Conservation (phyloP, 2,329 filamentous ascomycete genomes). For the Alternaria sp. region DNA sequence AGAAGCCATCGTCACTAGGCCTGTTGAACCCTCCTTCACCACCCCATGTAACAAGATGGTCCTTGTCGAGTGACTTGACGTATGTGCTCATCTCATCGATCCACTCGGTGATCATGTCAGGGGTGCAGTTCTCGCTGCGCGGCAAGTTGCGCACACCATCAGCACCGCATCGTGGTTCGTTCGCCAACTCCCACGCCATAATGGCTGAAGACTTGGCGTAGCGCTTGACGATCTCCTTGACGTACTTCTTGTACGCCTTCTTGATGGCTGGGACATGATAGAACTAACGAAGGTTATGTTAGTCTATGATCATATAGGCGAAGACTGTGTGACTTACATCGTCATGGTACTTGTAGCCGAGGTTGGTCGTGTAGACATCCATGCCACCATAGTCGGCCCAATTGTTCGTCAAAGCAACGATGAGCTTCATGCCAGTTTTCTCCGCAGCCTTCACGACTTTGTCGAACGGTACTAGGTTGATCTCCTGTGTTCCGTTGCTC, state of each 20-base stretch:
- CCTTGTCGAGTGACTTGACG: constrained; percentile 59
- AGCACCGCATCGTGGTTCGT: constrained; percentile 50
- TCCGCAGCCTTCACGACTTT: constrained; percentile 59
- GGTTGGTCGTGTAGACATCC: constrained; percentile 64
- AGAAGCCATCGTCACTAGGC: constrained; percentile 41
- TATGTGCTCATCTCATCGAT: constrained; percentile 62
- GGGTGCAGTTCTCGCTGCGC: constrained; percentile 37
- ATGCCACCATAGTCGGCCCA: constrained; percentile 68
- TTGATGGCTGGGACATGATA: constrained; percentile 59
- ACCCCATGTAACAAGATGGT: constrained; percentile 63
- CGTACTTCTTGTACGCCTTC: constrained; percentile 57
- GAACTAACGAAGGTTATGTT: constrained; percentile 9
- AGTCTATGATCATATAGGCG: background rate
- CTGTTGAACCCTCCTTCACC: constrained; percentile 53
- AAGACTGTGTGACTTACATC: constrained; percentile 42
- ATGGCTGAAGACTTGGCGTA: constrained; percentile 58
- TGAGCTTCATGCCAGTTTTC: constrained; percentile 59
- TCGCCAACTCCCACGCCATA: constrained; percentile 63
- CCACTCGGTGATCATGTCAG: constrained; percentile 57
- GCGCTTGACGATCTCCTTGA: constrained; percentile 57
- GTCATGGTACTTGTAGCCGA: constrained; percentile 60
- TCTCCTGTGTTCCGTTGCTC: constrained; percentile 50
- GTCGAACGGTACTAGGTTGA: constrained; percentile 57
- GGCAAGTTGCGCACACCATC: constrained; percentile 38
- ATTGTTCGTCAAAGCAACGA: constrained; percentile 63